phyloP scores from a whole-genome alignment of 148 eudicot species.

The Salicornia ramosissima region DNA sequence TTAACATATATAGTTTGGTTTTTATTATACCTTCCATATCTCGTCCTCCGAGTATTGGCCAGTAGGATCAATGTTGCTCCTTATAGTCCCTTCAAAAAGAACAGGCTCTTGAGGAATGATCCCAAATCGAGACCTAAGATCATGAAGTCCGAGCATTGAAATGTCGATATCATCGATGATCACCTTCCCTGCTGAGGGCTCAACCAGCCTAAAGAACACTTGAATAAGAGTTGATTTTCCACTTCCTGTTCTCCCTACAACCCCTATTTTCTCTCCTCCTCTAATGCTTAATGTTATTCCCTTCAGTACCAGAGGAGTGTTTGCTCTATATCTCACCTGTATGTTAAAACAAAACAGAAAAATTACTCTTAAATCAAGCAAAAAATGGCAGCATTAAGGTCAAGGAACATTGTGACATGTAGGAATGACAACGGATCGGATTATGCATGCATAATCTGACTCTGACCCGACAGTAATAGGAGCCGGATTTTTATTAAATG shows the following conservation, averaged over 20 bases:
- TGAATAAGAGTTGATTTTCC: slow-evolving; percentile 94
- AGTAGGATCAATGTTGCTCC: slow-evolving; percentile 93
- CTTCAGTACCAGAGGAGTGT: slow-evolving; percentile 85
- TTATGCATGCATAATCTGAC: no score
- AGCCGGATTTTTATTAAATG: no score
- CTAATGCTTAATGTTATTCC: slow-evolving; percentile 67
- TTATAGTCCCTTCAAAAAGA: slow-evolving; percentile 90
- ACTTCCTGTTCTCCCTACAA: slow-evolving; percentile 97
- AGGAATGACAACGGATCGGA: no score
- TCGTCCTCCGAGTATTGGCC: slow-evolving; percentile 79
- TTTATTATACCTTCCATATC: slow-evolving; percentile 84
- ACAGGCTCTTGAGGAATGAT: slow-evolving; percentile 99
- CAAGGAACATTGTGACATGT: no score
- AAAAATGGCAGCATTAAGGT: no score
- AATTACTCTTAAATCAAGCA: no score
- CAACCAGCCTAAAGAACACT: slow-evolving; percentile 87
- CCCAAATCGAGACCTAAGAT: slow-evolving; percentile 95
- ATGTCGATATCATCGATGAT: slow-evolving; percentile 76
- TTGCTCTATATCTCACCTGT: slow-evolving; percentile 90
- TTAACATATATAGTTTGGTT: background rate
- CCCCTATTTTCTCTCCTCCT: slow-evolving; percentile 94
- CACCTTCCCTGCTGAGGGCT: slow-evolving; percentile 78
- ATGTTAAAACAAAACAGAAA: background rate
- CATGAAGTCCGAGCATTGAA: slow-evolving; percentile 69
- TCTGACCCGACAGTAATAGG: no score